Base-by-base conservation (phyloP, 306 rosid genomes). In the Pueraria montana region DNA sequence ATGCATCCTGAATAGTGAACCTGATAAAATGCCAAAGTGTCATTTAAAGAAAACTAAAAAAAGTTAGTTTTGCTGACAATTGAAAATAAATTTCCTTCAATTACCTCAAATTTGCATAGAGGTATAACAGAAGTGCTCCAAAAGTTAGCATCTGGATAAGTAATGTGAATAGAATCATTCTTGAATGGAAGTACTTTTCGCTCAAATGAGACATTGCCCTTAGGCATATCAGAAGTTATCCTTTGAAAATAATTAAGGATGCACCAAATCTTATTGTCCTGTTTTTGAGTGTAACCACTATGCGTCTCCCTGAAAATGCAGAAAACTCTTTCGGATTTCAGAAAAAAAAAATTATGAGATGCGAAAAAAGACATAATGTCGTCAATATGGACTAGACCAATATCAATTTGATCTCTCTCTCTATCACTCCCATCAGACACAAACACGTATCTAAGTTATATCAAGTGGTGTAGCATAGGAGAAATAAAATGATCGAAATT, bases 121-220 rank as follows among this genome's bases (percentile, higher is more conserved):
- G 98, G 97, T 81, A 80, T 64, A 42, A 26, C 78, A 62, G 97
- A 95, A 83, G 80, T 75, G 85, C 90, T 85, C 98, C 98, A 95
- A 75, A 95, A 87, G 56, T 62, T 48, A 63, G 83, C 83, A 75
- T 89, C 84, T 13, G 96, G 97, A 64, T 89, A 92, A 50, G 89
- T 88, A 88, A 89, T 83, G 32, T 74, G 84, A 79, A 52, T 72
- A 21, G 78, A 83, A 79, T 68, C 63, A 12, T 77, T 89, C 53
- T 87, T 79, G 58, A 86, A 74, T 78, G 92, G 90, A 84, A 95
- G 98, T 66, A 95, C 91, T 88, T 95, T 95, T 72, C 96, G 90
- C 88, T 95, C 98, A 88, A 91, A 93, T 23, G 99, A 92, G 84
- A 95, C 93, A 52, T 84, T 61, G 53, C 98, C 95, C 83, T 52